Conservation (phyloP, 2,329 filamentous ascomycete genomes). For the Gyromitra esculenta region DNA sequence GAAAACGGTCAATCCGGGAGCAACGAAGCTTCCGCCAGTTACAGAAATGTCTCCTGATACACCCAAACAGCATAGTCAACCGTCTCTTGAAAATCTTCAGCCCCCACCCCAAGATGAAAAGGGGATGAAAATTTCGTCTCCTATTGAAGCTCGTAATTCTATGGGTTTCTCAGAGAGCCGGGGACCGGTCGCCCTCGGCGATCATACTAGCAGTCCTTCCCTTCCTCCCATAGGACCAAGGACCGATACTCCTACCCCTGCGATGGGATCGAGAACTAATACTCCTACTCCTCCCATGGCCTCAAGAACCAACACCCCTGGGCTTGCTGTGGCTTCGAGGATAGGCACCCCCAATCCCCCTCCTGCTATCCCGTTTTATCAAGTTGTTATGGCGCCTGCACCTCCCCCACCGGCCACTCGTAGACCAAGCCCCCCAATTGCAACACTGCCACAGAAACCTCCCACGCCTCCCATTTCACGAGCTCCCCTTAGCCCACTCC, state of each 20-base stretch:
- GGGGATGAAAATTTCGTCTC: conserved; percentile 53
- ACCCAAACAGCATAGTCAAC: conserved; percentile 41
- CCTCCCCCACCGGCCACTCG: conserved; percentile 33
- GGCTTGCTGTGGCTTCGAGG: conserved; percentile 20
- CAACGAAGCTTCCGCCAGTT: conserved; percentile 74
- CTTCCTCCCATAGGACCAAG: conserved; percentile 20
- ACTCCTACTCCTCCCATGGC: conserved; percentile 31
- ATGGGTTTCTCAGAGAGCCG: conserved; percentile 50
- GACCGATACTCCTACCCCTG: conserved; percentile 29
- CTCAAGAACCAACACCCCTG: conserved; percentile 33
- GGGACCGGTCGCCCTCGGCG: conserved; percentile 48
- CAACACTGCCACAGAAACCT: conserved; percentile 18
- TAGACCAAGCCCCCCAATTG: conserved; percentile 32
- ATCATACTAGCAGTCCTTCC: conserved; percentile 38
- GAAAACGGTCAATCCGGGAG: conserved; percentile 70
- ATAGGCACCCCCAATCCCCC: conserved; percentile 37
- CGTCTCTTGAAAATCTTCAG: conserved; percentile 35
- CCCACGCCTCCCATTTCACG: conserved; percentile 35
- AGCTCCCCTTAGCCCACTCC: conserved; percentile 55
- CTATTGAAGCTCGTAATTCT: conserved; percentile 51
- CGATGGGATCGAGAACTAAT: conserved; percentile 21
- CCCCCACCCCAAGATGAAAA: conserved; percentile 45
- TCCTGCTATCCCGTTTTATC: conserved; percentile 8
- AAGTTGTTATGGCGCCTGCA: conserved; percentile 38
- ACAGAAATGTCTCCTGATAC: conserved; percentile 67